Conservation (phyloP, 495 filamentous ascomycete genomes). For the Penicillium flavigenum region DNA sequence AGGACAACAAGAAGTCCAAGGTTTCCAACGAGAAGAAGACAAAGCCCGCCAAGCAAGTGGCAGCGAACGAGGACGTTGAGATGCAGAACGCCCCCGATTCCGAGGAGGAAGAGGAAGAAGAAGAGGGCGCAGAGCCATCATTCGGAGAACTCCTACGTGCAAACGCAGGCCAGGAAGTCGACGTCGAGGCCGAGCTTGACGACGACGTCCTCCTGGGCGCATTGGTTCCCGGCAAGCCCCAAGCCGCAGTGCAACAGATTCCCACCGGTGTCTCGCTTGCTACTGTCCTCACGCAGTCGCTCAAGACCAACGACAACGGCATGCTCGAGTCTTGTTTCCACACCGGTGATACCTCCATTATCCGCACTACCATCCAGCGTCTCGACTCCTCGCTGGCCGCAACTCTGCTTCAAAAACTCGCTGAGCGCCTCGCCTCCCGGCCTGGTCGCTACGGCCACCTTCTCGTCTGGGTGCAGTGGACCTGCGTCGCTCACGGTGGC, state of each 20-base stretch:
- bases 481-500: conserved; percentile 89
- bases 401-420: conserved; percentile 74
- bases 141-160: conserved; percentile 85
- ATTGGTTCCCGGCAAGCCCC: conserved; percentile 40
- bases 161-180: conserved; percentile 66
- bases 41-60: conserved; percentile 30
- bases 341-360: conserved; percentile 66
- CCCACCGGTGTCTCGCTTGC: conserved; percentile 79
- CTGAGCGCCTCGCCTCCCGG: conserved; percentile 80
- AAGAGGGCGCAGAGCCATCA: conserved; percentile 63
- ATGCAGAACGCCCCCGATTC: conserved; percentile 40
- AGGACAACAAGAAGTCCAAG: conserved; percentile 35
- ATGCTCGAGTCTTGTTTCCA: conserved; percentile 92
- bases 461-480: conserved; percentile 97
- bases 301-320: conserved; percentile 82
- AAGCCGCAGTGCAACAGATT: conserved; percentile 49
- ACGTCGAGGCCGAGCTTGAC: conserved; percentile 62
- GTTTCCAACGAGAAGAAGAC: conserved; percentile 36
- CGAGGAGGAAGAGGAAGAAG: conserved; percentile 44
- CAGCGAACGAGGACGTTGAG: conserved; percentile 43
- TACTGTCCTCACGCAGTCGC: conserved; percentile 87
- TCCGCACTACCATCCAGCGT: conserved; percentile 84
- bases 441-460: conserved; percentile 87
- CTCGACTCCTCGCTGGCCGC: conserved; percentile 81
- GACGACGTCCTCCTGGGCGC: conserved; percentile 42